Evolutionary conservation across 768 basidiomycete species (phyloP).

Genomic region (Leucocoprinus sp.): DNA sequence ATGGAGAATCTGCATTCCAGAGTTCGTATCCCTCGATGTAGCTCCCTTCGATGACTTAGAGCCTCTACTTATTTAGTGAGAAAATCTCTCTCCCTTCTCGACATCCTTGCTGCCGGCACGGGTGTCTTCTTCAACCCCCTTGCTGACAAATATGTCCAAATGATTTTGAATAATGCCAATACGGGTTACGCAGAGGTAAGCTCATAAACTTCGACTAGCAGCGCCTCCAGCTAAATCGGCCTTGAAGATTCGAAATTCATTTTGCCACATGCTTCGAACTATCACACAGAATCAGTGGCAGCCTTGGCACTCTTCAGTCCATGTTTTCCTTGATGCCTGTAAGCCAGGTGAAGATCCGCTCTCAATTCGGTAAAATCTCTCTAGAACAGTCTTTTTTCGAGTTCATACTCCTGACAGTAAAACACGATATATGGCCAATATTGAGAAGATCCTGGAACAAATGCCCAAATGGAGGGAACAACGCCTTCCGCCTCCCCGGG

Average conservation of each 20-base stretch:
- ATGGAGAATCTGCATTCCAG: slow-evolving; percentile 79
- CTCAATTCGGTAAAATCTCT: slow-evolving; percentile 39
- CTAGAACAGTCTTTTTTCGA: background rate
- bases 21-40: slow-evolving; percentile 32
- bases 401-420: slow-evolving; percentile 28
- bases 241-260: slow-evolving; percentile 55
- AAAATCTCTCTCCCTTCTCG: slow-evolving; percentile 62
- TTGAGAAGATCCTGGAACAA: slow-evolving; percentile 47
- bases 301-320: slow-evolving; percentile 52
- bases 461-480: slow-evolving; percentile 66
- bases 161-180: slow-evolving; percentile 68
- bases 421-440: slow-evolving; percentile 45
- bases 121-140: slow-evolving; percentile 59
- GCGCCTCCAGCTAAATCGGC: background rate
- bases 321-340: slow-evolving; percentile 51
- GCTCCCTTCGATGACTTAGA: background rate
- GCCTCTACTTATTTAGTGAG: slow-evolving; percentile 43
- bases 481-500: slow-evolving; percentile 78
- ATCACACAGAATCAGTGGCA: slow-evolving; percentile 58
- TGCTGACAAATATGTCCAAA: slow-evolving; percentile 58
- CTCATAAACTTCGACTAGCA: slow-evolving; percentile 2
- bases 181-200: slow-evolving; percentile 81
- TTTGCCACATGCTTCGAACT: slow-evolving; percentile 56
- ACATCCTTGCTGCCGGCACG: slow-evolving; percentile 56
- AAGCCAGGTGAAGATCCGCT: slow-evolving; percentile 46